phyloP scores from a whole-genome alignment of 768 basidiomycete genomes.

The Calocera cornea region DNA sequence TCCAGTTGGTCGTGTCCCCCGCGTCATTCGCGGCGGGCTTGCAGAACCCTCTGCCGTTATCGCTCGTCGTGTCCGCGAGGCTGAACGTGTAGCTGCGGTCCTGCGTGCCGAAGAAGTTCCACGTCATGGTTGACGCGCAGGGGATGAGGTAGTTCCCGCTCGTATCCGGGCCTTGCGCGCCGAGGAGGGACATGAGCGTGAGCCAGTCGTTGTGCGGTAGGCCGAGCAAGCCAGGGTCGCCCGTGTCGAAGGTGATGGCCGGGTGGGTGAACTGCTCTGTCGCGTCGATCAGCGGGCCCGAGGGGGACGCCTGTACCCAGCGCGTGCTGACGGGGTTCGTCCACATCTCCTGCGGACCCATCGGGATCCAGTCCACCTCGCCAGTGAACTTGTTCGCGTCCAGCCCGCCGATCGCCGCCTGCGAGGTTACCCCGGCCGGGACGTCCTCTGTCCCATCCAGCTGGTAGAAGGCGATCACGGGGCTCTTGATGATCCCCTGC shows the following conservation, averaged over 20 bases:
- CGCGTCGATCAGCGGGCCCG: background rate
- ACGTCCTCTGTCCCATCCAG: background rate
- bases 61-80: background rate
- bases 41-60: slow-evolving; percentile 9
- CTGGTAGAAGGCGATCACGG: slow-evolving; percentile 5
- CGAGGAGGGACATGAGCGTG: slow-evolving; percentile 4
- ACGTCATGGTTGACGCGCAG: slow-evolving; percentile 7
- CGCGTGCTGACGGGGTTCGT: background rate
- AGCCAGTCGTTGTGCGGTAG: slow-evolving; percentile 11
- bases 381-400: slow-evolving; percentile 11
- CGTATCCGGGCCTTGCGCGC: slow-evolving; percentile 2
- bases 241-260: background rate
- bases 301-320: background rate
- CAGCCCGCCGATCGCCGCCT: slow-evolving; percentile 6
- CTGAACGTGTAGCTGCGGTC: slow-evolving; percentile 8
- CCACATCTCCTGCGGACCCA: slow-evolving; percentile 2
- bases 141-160: slow-evolving; percentile 8
- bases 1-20: slow-evolving; percentile 11
- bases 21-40: slow-evolving; percentile 8
- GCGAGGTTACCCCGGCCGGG: background rate
- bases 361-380: slow-evolving; percentile 9
- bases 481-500: slow-evolving; percentile 4
- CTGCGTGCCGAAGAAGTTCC: slow-evolving; percentile 8
- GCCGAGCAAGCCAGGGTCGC: slow-evolving; percentile 10
- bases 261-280: slow-evolving; percentile 7